Evolutionary conservation across 805 yeast species (phyloP).

Genomic region (Sugiyamaella qingdaonensis): DNA sequence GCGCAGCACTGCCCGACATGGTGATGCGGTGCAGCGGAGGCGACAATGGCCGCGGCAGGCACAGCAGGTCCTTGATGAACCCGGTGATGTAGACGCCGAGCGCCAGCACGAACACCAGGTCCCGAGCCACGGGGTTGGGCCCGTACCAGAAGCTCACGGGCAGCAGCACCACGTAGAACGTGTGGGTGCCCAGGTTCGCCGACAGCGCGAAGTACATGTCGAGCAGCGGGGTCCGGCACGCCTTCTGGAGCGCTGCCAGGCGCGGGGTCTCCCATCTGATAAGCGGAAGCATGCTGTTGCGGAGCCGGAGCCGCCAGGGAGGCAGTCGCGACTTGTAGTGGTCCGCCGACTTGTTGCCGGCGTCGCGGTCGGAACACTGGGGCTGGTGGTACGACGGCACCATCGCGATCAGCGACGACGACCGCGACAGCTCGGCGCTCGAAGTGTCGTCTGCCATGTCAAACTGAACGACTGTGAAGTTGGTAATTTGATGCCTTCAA

Average conservation of each 20-base stretch:
- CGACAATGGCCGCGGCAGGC: constrained; percentile 86
- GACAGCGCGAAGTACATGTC: constrained; percentile 82
- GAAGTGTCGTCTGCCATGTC: neutral
- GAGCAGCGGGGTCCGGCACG: constrained; percentile 43
- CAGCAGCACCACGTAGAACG: constrained; percentile 84
- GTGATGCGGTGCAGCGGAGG: constrained; percentile 92
- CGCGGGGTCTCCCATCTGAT: constrained; percentile 62
- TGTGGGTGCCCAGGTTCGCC: constrained; percentile 88
- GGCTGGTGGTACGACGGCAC: constrained; percentile 24
- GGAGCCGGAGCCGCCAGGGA: constrained; percentile 40
- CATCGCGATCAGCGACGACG: constrained; percentile 22
- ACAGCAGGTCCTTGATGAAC: constrained; percentile 71
- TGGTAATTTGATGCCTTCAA: neutral
- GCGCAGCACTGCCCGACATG: constrained; percentile 82
- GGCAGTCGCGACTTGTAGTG: constrained; percentile 62
- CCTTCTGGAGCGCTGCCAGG: constrained; percentile 53
- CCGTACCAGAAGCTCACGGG: constrained; percentile 88
- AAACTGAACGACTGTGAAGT: neutral
- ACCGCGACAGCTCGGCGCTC: constrained; percentile 4
- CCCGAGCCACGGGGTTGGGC: constrained; percentile 50
- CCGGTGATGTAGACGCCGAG: constrained; percentile 58
- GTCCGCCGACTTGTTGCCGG: constrained; percentile 66
- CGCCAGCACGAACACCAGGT: constrained; percentile 62
- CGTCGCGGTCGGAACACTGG: constrained; percentile 44
- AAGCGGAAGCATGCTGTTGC: constrained; percentile 51